Evolutionary conservation across 2,329 filamentous ascomycete genomes (phyloP), one percentile per base, ranked within the genome.

Genomic region (Ilyonectria destructans): DNA sequence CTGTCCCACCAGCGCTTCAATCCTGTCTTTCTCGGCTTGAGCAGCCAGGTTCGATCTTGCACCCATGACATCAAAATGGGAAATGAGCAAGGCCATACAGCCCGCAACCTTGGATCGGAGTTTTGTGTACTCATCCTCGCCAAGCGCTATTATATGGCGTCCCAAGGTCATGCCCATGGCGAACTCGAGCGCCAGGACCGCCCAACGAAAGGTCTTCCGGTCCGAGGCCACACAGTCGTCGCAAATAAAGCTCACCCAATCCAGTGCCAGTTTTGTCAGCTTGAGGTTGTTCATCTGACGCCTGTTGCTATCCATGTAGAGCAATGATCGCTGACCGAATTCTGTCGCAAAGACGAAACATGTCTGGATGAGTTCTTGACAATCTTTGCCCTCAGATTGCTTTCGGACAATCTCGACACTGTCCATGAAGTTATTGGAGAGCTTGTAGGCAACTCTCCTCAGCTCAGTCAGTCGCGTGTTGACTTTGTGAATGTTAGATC

Each of bases 281-380:
- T 97, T 97, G 74, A 97, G 88, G 80, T 97, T 98, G 83, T 98
- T 98, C 93, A 98, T 97, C 74, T 97, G 94, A 57, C 96, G 92
- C 62, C 96, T 88, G 78, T 97, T 98, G 80, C 93, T 93, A 82
- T 99, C 96, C 91, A 99, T 96, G 83, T 97, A 97, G 21, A 96
- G 90, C 57, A 97, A 89, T 2, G 96, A 98, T 71, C 96, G 92
- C 80, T 98, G 96, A 51, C 96, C 96, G 74, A 99, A 99, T 80
- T 99, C 96, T 0, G 96, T 98, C n/a, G 96, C 96, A 77, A 98
- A 99, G 46, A 97, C 93, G 80, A 98, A 99, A 82, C 96, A 99
- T 6, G 95, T 97, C 81, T 99, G 96, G 71, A 99, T 96, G 33
- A 99, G 89, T 77, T 99, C 96, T 76, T 97, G 95, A 79, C 96